Evolutionary conservation across 2,329 filamentous ascomycete genomes (phyloP).

Genomic region (Penicillium glabrum): DNA sequence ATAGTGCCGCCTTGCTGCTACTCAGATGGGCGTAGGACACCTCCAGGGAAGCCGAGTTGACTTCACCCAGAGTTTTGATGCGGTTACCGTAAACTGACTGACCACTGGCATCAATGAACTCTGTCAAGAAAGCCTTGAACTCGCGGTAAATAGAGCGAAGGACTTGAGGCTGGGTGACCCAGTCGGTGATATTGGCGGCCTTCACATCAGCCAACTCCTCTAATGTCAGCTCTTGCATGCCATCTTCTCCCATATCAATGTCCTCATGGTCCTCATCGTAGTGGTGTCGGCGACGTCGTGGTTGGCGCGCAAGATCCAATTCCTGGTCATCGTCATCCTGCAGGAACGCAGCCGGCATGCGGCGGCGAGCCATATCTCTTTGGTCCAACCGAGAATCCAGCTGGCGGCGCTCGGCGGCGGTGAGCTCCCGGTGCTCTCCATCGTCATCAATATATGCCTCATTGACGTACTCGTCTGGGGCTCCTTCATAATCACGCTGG

Average conservation of each 20-base stretch:
- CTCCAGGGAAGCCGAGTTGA: constrained; percentile 94
- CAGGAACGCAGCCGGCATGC: constrained; percentile 63
- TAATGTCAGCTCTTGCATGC: constrained; percentile 91
- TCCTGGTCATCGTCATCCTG: constrained; percentile 78
- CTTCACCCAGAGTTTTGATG: constrained; percentile 91
- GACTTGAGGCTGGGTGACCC: constrained; percentile 87
- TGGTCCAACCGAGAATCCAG: constrained; percentile 63
- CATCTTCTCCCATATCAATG: constrained; percentile 81
- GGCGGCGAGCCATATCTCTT: constrained; percentile 59
- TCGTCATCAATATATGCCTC: constrained; percentile 64
- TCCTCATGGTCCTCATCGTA: constrained; percentile 96
- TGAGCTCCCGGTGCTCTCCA: constrained; percentile 63
- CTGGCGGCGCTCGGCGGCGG: constrained; percentile 58
- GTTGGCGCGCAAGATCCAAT: constrained; percentile 81
- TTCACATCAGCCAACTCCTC: constrained; percentile 93
- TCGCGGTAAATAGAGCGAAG: constrained; percentile 92
- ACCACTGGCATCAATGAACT: constrained; percentile 87
- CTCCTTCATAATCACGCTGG: constrained; percentile 59
- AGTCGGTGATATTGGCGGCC: constrained; percentile 87
- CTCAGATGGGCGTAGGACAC: constrained; percentile 93
- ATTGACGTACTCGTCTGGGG: constrained; percentile 54
- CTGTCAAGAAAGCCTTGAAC: constrained; percentile 95
- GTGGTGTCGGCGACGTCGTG: constrained; percentile 77
- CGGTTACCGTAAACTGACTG: constrained; percentile 93
- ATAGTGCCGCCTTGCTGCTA: constrained; percentile 86